phyloP scores from a whole-genome alignment of 176 grass and related monocot genomes.

The Pontederia crassipes region DNA sequence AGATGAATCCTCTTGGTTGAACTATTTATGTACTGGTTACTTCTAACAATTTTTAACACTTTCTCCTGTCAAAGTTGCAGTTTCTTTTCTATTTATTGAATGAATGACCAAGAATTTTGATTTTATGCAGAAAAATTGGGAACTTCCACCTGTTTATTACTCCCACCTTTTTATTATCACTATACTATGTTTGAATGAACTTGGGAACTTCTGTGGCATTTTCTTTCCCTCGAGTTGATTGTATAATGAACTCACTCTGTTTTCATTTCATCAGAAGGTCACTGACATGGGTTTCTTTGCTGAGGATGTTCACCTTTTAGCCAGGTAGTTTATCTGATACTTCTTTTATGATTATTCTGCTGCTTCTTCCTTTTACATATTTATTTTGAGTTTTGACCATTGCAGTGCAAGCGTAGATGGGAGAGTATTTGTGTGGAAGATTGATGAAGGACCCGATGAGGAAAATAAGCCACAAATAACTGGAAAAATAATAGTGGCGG shows the following conservation, averaged over 20 bases:
- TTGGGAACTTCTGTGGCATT: background rate
- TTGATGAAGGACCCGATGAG: slow-evolving; percentile 74
- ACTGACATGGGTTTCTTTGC: slow-evolving; percentile 98
- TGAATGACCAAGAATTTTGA: too few relatives aligned
- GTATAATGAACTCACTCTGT: background rate
- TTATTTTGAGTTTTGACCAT: background rate
- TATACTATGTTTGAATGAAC: background rate
- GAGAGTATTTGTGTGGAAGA: slow-evolving; percentile 85
- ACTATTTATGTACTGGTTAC: too few relatives aligned
- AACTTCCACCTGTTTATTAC: too few relatives aligned
- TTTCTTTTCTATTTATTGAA: too few relatives aligned
- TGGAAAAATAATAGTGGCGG: slow-evolving; percentile 61
- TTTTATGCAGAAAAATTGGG: too few relatives aligned
- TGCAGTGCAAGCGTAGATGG: slow-evolving; percentile 89
- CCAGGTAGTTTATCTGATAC: slow-evolving; percentile 40
- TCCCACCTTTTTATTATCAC: too few relatives aligned
- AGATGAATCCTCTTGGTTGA: too few relatives aligned
- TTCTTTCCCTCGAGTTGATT: background rate
- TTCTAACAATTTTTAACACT: too few relatives aligned
- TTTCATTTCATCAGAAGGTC: slow-evolving; percentile 54
- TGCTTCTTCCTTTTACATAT: slow-evolving; percentile 1
- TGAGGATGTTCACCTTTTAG: slow-evolving; percentile 89
- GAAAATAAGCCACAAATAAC: slow-evolving; percentile 88
- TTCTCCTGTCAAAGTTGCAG: too few relatives aligned
- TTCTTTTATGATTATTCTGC: background rate